These are phyloP conservation scores for Solanum phureja DNA, from an alignment of 257 asterid species.

Conservation along the genomic window DNA sequence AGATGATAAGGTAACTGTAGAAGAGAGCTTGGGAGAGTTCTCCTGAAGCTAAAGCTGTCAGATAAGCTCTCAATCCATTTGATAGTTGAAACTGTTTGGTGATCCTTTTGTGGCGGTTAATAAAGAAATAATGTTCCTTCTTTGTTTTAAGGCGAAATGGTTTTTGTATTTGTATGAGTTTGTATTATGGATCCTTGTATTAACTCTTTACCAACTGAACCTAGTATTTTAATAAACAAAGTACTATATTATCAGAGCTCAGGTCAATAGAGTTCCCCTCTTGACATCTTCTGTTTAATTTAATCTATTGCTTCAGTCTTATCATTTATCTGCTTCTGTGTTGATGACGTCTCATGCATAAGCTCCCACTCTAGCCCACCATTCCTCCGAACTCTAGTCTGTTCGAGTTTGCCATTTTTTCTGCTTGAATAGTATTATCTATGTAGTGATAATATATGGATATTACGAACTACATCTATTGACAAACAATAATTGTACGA, in stretches of 20 bases:
- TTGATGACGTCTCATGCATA: neutral
- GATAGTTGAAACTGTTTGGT: too few relatives aligned
- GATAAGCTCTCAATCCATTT: constrained; percentile 79
- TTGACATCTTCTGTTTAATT: neutral
- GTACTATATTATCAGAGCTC: constrained; percentile 76
- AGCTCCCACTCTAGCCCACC: neutral
- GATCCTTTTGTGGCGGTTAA: too few relatives aligned
- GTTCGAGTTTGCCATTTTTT: too few relatives aligned
- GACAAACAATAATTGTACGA: constrained; percentile 10
- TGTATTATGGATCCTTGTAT: too few relatives aligned
- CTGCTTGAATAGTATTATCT: too few relatives aligned
- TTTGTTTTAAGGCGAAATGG: too few relatives aligned
- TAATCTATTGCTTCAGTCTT: neutral
- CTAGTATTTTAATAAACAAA: constrained; percentile 27
- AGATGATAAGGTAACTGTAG: constrained; percentile 87
- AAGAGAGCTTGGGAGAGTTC: constrained; percentile 72
- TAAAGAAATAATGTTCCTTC: too few relatives aligned
- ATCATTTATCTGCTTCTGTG: neutral
- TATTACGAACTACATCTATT: neutral
- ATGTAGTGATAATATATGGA: too few relatives aligned
- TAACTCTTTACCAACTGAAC: too few relatives aligned
- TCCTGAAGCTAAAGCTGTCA: constrained; percentile 73
- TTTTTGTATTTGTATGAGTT: too few relatives aligned
- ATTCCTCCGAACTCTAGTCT: too few relatives aligned
- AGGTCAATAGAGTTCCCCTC: constrained; percentile 25